These are phyloP conservation scores for Cutaneotrichosporon arboriforme DNA, from an alignment of 1,284 basidiomycete species.

Conservation along the genomic window DNA sequence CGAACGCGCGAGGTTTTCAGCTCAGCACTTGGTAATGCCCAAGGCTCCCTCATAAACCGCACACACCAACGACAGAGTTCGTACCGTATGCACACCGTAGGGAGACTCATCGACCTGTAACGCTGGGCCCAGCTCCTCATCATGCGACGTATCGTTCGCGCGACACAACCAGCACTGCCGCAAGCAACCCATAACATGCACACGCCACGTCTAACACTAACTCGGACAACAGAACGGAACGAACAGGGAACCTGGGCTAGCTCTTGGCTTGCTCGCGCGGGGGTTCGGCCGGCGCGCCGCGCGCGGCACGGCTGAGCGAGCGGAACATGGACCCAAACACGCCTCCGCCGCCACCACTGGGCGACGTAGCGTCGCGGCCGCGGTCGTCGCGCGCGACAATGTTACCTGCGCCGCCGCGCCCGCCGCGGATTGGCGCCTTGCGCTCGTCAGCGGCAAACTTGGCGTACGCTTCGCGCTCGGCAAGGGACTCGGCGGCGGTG, in stretches of 20 bases:
- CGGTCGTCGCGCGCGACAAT: constrained; percentile 9
- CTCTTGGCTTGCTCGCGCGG: neutral
- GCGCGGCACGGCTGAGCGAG: constrained; percentile 40
- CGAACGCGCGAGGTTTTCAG: too few species aligned
- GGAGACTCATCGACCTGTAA: too few species aligned
- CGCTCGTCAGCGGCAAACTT: constrained; percentile 34
- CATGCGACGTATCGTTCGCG: too few species aligned
- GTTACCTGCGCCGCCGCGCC: constrained; percentile 42
- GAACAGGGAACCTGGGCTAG: neutral
- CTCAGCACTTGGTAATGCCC: too few species aligned
- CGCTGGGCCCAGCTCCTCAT: too few species aligned
- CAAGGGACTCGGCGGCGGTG: constrained; percentile 25
- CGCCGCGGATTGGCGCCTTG: constrained; percentile 24
- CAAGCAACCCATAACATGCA: too few species aligned
- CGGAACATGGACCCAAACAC: constrained; percentile 43
- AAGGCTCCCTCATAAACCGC: too few species aligned
- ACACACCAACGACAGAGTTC: too few species aligned
- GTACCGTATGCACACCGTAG: too few species aligned
- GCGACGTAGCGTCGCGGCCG: constrained; percentile 23
- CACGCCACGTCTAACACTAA: too few species aligned
- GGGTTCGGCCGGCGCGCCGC: constrained; percentile 19
- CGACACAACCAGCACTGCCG: too few species aligned
- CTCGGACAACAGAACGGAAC: too few species aligned
- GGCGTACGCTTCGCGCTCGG: constrained; percentile 37
- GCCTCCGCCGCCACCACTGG: constrained; percentile 28